Percentiles rank a stretch among this genome's conserved stretches.
Conservation (phyloP, 2,329 filamentous ascomycete species). For the Fusarium stilboides region DNA sequence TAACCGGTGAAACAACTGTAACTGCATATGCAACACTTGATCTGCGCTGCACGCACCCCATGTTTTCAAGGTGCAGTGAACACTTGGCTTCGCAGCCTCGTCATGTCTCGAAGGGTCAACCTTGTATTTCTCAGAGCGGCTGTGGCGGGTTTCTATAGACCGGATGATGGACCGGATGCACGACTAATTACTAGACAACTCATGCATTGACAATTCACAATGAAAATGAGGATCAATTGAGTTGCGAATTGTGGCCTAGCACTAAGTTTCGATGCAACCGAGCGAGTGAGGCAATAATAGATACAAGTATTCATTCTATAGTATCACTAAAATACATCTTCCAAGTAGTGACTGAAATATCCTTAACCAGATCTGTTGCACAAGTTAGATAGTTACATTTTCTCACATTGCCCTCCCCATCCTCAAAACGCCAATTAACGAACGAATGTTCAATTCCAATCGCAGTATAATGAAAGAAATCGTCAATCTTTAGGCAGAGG, state of each 20-base stretch:
- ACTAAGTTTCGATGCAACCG: background rate
- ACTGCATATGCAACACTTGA: constrained; percentile 21
- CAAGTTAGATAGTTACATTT: constrained; percentile 14
- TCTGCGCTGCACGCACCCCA: constrained; percentile 10
- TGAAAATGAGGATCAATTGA: background rate
- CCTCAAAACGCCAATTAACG: constrained; percentile 34
- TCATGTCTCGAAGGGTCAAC: background rate
- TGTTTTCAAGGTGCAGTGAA: constrained; percentile 12
- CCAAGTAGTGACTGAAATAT: background rate
- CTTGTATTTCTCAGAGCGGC: constrained; percentile 27
- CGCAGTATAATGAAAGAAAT: background rate
- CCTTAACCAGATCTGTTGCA: constrained; percentile 12
- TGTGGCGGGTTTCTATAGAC: constrained; percentile 21
- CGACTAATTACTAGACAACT: constrained; percentile 20
- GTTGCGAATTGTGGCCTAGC: too few relatives aligned
- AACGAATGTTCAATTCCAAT: constrained; percentile 11
- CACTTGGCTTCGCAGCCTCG: constrained; percentile 15
- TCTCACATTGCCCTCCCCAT: constrained; percentile 4
- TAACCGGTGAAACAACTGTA: constrained; percentile 15
- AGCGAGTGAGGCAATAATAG: background rate
- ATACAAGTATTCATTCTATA: constrained; percentile 22
- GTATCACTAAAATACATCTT: constrained; percentile 25
- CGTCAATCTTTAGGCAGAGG: background rate
- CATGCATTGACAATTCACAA: constrained; percentile 7
- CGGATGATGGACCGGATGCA: constrained; percentile 37